A percentile compares a stretch with the other conserved stretches of the same genome.
Conservation (phyloP, 768 basidiomycete species). For the Melanogaster broomeanus region DNA sequence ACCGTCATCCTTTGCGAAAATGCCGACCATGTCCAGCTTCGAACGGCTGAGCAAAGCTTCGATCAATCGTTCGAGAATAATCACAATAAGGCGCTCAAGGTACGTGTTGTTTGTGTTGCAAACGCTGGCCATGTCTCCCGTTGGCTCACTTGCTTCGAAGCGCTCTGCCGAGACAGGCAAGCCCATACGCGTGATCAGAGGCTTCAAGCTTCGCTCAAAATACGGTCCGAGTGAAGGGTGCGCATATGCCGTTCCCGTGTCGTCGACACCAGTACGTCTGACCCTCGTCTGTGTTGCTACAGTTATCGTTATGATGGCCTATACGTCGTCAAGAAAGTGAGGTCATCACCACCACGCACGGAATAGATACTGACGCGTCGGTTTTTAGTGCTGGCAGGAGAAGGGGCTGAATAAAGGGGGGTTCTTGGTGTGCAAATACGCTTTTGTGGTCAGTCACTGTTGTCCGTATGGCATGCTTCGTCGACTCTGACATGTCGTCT, state of each 20-base stretch:
- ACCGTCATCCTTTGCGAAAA: not conserved
- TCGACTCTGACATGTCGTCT: not conserved
- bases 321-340: conserved; percentile 74
- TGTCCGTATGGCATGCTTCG: not conserved
- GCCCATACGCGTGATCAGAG: conserved; percentile 86
- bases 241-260: conserved; percentile 4
- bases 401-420: conserved; percentile 68
- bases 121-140: not conserved
- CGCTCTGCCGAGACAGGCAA: conserved; percentile 76
- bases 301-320: conserved; percentile 93
- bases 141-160: conserved; percentile 37
- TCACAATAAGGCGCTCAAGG: conserved; percentile 71
- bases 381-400: conserved; percentile 68
- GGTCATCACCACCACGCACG: conserved; percentile 1
- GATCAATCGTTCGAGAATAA: conserved; percentile 80
- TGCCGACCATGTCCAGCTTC: conserved; percentile 52
- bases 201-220: conserved; percentile 60
- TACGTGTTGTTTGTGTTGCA: conserved; percentile 18
- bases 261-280: not conserved
- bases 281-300: not conserved
- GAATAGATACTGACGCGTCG: not conserved
- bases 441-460: conserved; percentile 62
- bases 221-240: conserved; percentile 84
- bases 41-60: conserved; percentile 84
- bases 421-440: conserved; percentile 82